Base-by-base conservation (phyloP, 495 filamentous ascomycete species). In the Neurospora sp. region DNA sequence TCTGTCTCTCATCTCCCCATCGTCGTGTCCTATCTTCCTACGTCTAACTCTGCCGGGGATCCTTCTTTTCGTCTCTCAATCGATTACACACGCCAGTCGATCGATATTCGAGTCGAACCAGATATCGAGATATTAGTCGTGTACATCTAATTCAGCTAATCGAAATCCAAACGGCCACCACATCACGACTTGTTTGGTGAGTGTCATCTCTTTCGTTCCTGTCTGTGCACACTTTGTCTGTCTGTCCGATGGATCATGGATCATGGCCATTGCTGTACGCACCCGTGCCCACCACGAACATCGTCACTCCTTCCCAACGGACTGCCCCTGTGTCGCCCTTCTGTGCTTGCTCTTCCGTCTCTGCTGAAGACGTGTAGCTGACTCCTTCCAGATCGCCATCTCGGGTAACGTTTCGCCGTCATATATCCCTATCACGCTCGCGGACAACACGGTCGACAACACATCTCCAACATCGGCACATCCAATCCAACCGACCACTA, bases 311-410 rank as follows among this genome's bases (percentile, higher is more conserved):
- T 75, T 70, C 70, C 74, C 39, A 16, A 7, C 31, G 40, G 12
- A 9, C n/a, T 4, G 7, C 37, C 14, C 20, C 9, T 48, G 48
- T 74, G 38, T 72, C 31, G 38, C 35, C 46, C 69, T 27, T 23
- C 23, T 37, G 48, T 66, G 44, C 35, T 74, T 20, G 48, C 48
- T 74, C 42, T 42, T 14, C 39, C 73, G 54, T 20, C 23, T 48
- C 70, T 46, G 31, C 70, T 37, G 35, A 27, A 69, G 39, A 31
- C 37, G 37, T 74, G 59, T 40, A 54, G 72, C 77, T 78, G 70
- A 78, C 72, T 41, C 48, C 75, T 74, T 74, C 42, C 70, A 74
- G 75, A 66, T 66, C 54, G 54, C 27, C 54, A 18, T 66, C 1
- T 66, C 54, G 54, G 54, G 54, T 66, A 66, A 66, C 54, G 54